Base-by-base conservation (phyloP, 352 stramenopile species). In the Globisporangium ultimum region DNA sequence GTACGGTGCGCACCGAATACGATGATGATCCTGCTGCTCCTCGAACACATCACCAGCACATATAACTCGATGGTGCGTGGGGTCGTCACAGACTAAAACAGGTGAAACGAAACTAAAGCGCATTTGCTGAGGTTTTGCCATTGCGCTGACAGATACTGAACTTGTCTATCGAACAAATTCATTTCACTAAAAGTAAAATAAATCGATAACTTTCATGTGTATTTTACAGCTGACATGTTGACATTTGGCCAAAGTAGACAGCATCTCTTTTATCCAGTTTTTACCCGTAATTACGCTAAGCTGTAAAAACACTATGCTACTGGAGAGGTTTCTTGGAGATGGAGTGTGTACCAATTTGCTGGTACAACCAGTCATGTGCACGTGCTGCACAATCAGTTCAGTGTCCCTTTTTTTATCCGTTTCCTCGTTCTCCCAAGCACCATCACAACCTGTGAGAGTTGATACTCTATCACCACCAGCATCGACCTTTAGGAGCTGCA, bases 21-120 rank as follows among this genome's bases (percentile, higher is more conserved):
- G 18, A 99, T 99, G 97, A 98, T 99, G 71, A 98, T 99, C 67
- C 80, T 99, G 59, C 76, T 99, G 45, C 96, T 97, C 3, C 97
- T 99, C 60, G 96, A 99, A 67, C 87, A 96, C 66, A 84, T 95
- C 59, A 98, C 98, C 64, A 80, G 74, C 36, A 53, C 79, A n/a
- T 97, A 96, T 72, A 28, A 28, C 24, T 28, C 24, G 24, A 2
- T 28, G 24, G 24, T 28, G 24, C 24, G 2, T 28, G 24, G 24
- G 5, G 24, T 28, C 2, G 24, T 28, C 24, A 5, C 24, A 5
- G 24, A 28, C 2, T 28, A 5, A 28, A 28, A 28, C 24, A 5
- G 24, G 5, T 5, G 2, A 28, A 28, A 28, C 24, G 24, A 28
- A 28, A 28, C 24, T 28, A 5, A 28, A 28, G 24, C 24, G 24